These are phyloP conservation scores for Phytophthora quininea DNA, from an alignment of 352 stramenopile species.

Conservation along the genomic window DNA sequence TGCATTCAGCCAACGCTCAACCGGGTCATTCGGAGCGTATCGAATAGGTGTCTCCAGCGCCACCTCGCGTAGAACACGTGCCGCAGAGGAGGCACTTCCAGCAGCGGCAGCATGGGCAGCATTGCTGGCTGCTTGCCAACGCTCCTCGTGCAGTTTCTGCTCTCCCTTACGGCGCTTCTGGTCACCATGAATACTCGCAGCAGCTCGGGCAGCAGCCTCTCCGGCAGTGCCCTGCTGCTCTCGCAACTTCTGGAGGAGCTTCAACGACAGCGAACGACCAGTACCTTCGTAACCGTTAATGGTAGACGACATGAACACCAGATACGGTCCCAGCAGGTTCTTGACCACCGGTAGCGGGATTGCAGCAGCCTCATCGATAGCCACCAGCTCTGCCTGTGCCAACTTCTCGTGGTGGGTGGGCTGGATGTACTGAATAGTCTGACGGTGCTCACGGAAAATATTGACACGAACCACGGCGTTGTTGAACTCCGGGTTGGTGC, in stretches of 20 bases:
- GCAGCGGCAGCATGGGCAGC: conserved; percentile 60
- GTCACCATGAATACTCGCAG: conserved; percentile 75
- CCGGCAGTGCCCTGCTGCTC: conserved; percentile 82
- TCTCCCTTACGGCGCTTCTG: no score
- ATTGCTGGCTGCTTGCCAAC: conserved; percentile 90
- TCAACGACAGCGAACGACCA: conserved; percentile 96
- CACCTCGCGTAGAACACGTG: conserved; percentile 87
- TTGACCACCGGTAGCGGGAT: conserved; percentile 97
- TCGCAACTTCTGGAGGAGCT: conserved; percentile 98
- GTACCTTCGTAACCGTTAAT: conserved; percentile 99
- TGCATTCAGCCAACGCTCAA: conserved; percentile 97
- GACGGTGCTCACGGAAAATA: conserved; percentile 94
- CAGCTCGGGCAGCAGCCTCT: conserved; percentile 43
- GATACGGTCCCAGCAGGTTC: conserved; percentile 92
- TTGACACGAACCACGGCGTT: conserved; percentile 92
- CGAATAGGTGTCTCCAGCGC: conserved; percentile 96
- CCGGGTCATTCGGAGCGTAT: conserved; percentile 93
- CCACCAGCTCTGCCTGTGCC: conserved; percentile 94
- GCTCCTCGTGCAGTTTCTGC: conserved; percentile 94
- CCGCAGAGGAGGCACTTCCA: conserved; percentile 27
- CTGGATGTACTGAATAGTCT: conserved; percentile 96
- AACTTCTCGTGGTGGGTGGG: conserved; percentile 94
- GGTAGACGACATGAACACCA: conserved; percentile 98
- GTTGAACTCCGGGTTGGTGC: conserved; percentile 73
- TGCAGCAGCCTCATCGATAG: conserved; percentile 97